Base-by-base conservation (phyloP, 768 basidiomycete species). In the Leccinum ochraceum region DNA sequence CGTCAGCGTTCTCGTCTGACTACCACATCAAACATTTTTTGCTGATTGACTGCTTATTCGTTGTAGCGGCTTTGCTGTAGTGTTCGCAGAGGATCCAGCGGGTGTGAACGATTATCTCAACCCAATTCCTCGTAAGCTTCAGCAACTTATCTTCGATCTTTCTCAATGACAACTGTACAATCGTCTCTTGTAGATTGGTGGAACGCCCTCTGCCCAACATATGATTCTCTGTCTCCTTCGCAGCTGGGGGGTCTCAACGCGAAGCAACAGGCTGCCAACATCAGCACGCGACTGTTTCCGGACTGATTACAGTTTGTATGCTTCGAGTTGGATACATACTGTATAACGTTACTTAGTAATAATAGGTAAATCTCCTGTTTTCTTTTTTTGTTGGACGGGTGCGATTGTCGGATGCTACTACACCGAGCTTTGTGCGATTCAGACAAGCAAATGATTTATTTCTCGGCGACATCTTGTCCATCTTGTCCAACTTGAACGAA, bases 1-100 rank as follows among this genome's bases (percentile, higher is more conserved):
- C 61, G 72, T 69, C 16, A 49, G 71, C 59, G 9, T 39, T 48
- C 28, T 36, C 10, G 34, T 36, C 3, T 1, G 11, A 4, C 16
- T n/a, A n/a, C 8, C 42, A 10, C n/a, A 2, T 16, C 17, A 42
- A 3, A n/a, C 2, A n/a, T 42, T n/a, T n/a, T 56, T 30, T 60
- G 16, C 61, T 20, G 8, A 52, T 17, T 36, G 22, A 3, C 46
- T 20, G 3, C n/a, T 44, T 44, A n/a, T 44, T 44, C 9, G 4
- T n/a, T 14, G 3, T 39, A 73, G 71, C 53, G 72, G 70, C 0
- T 72, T 72, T 4, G 70, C 67, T 49, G 36, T 74, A 3, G 69
- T 72, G 7, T 59, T 72, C 62, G 71, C 65, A 1, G 68, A 74
- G 54, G 24, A 69, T 51, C 69, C 72, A 2, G 16, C 52, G 3